These are phyloP conservation scores for Vitis rupestris DNA, from an alignment of 164 flowering plant genomes.

Conservation along the genomic window DNA sequence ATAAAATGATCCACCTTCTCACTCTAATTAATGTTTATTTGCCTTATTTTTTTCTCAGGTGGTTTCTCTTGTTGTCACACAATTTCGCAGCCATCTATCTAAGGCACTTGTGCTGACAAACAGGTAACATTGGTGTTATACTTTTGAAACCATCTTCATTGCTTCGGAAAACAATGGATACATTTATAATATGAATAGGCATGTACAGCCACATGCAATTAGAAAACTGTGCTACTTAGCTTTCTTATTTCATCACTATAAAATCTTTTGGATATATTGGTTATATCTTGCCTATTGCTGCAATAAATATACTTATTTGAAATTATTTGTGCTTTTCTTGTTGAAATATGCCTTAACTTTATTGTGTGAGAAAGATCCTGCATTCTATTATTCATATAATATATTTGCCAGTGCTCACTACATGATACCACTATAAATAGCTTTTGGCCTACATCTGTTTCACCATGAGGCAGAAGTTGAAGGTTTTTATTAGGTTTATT, in stretches of 20 bases:
- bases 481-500: background rate
- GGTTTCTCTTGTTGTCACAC: conserved; percentile 72
- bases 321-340: background rate
- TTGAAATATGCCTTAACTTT: no score
- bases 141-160: background rate
- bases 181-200: background rate
- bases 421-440: no score
- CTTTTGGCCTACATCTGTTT: background rate
- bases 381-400: no score
- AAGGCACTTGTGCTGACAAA: conserved; percentile 84
- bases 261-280: background rate
- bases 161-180: background rate
- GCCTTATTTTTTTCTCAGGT: conserved; percentile 37
- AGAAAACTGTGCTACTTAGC: background rate
- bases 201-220: background rate
- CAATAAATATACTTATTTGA: background rate
- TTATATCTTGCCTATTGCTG: background rate
- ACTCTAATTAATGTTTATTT: background rate
- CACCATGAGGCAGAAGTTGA: background rate
- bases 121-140: conserved; percentile 45
- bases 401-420: no score
- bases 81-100: conserved; percentile 76
- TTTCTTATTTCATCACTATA: background rate
- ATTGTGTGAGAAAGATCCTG: background rate
- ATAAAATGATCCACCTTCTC: background rate